Evolutionary conservation across 1,139 yeast genomes (phyloP).

Genomic region (Diutina neorugosa): DNA sequence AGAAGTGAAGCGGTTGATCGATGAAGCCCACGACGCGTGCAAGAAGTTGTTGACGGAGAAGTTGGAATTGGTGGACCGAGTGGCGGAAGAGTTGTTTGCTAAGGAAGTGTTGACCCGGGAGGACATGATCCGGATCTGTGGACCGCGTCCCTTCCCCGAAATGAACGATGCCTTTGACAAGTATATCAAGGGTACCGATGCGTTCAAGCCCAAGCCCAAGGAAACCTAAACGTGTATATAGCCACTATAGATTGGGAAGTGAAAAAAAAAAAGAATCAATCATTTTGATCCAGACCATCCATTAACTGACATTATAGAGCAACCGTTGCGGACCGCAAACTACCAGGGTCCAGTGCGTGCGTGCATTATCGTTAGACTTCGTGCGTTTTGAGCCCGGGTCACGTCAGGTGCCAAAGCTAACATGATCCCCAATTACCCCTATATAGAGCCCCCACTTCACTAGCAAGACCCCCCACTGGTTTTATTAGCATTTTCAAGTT

Average conservation of each 20-base stretch:
- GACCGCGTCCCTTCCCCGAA: slow-evolving; percentile 69
- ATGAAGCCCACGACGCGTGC: slow-evolving; percentile 41
- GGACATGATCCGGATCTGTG: slow-evolving; percentile 64
- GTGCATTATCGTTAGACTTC: neutral
- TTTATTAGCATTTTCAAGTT: neutral
- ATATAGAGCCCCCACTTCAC: too few relatives aligned
- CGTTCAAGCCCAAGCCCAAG: slow-evolving; percentile 14
- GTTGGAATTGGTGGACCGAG: slow-evolving; percentile 48
- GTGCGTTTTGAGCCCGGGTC: neutral
- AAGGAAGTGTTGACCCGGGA: slow-evolving; percentile 73
- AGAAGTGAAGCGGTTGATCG: slow-evolving; percentile 53
- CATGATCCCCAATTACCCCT: neutral
- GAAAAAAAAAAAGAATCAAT: neutral
- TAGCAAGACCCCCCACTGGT: neutral
- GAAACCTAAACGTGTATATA: neutral
- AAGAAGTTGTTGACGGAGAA: slow-evolving; percentile 43
- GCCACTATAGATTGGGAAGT: neutral
- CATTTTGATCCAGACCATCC: neutral
- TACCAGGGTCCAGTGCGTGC: too few relatives aligned
- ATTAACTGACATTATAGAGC: neutral
- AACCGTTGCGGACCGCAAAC: neutral
- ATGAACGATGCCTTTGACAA: slow-evolving; percentile 74
- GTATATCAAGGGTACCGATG: slow-evolving; percentile 41
- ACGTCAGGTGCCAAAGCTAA: neutral
- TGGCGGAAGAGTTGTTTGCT: slow-evolving; percentile 53